These are phyloP conservation scores for Phytophthora megakarya DNA, from an alignment of 352 stramenopile genomes.

Conservation along the genomic window DNA sequence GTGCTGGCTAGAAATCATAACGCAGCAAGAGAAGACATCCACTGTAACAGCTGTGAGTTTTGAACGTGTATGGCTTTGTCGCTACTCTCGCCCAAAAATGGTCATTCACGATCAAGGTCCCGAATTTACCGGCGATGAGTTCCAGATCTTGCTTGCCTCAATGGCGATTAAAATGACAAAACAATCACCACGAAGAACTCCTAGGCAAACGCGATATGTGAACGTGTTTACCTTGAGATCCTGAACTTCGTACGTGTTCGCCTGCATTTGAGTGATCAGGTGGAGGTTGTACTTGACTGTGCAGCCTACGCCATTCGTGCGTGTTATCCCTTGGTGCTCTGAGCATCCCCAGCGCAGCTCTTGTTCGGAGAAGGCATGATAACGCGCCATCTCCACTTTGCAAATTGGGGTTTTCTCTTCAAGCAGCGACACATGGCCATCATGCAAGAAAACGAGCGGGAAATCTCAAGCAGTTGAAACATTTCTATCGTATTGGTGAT, in stretches of 20 bases:
- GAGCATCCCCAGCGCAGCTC: not conserved
- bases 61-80: slow-evolving; percentile 12
- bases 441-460: not conserved
- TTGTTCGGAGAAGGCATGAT: slow-evolving; percentile 6
- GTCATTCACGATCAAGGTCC: slow-evolving; percentile 10
- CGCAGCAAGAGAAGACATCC: not conserved
- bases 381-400: not conserved
- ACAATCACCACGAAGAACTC: slow-evolving; percentile 11
- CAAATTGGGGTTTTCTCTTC: slow-evolving; percentile 1
- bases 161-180: slow-evolving; percentile 16
- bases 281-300: not conserved
- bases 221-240: slow-evolving; percentile 21
- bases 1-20: too few species aligned
- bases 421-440: not conserved
- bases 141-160: not conserved
- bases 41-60: slow-evolving; percentile 10
- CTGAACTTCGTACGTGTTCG: slow-evolving; percentile 1
- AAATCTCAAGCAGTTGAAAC: too few species aligned
- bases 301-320: not conserved
- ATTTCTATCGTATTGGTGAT: too few species aligned
- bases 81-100: not conserved
- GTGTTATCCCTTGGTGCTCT: not conserved
- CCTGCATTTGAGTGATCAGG: not conserved
- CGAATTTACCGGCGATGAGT: slow-evolving; percentile 15
- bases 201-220: slow-evolving; percentile 17